phyloP scores from a whole-genome alignment of 2,329 filamentous ascomycete genomes.

The Paraphaeosphaeria sporulosa region DNA sequence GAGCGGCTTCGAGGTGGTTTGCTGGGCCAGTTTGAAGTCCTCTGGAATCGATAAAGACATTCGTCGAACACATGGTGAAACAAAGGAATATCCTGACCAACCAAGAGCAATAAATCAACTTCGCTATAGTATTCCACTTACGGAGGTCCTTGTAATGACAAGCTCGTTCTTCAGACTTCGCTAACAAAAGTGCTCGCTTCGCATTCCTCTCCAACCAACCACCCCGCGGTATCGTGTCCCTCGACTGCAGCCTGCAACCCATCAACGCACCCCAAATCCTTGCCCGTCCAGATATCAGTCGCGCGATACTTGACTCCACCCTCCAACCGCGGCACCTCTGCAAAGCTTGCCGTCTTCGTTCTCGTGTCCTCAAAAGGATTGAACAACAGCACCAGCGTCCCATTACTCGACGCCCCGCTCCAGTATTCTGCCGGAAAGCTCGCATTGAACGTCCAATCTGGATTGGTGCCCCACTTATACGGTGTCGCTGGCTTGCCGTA shows the following conservation, averaged over 20 bases:
- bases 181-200: background rate
- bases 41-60: too few species aligned
- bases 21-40: too few species aligned
- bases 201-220: slow-evolving; percentile 13
- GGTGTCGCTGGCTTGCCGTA: slow-evolving; percentile 50
- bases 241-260: slow-evolving; percentile 20
- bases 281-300: slow-evolving; percentile 30
- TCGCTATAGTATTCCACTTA: too few species aligned
- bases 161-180: background rate
- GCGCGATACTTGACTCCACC: slow-evolving; percentile 21
- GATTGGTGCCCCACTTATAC: slow-evolving; percentile 59
- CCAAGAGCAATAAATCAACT: too few species aligned
- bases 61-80: too few species aligned
- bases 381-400: slow-evolving; percentile 36
- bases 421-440: slow-evolving; percentile 38
- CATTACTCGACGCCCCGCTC: slow-evolving; percentile 32
- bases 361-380: slow-evolving; percentile 29
- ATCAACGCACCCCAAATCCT: slow-evolving; percentile 21
- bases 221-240: slow-evolving; percentile 27
- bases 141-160: too few species aligned
- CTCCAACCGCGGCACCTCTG: slow-evolving; percentile 32
- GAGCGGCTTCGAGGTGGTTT: too few species aligned
- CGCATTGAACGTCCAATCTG: slow-evolving; percentile 59
- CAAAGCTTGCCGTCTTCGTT: slow-evolving; percentile 25
- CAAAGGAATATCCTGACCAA: too few species aligned